Evolutionary conservation across 2,329 filamentous ascomycete genomes (phyloP).

Genomic region (Coniochaeta hoffmannii): DNA sequence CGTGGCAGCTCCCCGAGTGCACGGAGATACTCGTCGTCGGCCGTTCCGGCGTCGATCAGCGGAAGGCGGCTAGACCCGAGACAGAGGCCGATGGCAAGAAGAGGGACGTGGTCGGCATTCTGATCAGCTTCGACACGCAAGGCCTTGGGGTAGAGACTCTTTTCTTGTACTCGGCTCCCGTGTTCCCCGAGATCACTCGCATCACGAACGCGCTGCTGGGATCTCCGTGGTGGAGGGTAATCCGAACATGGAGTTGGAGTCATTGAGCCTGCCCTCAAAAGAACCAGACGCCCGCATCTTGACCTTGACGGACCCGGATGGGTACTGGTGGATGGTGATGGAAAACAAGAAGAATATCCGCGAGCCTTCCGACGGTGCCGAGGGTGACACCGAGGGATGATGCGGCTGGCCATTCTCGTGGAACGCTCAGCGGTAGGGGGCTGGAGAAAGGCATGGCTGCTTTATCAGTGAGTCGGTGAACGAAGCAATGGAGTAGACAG

Average conservation of each 20-base stretch:
- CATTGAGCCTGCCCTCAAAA: neutral
- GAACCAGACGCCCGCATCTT: neutral
- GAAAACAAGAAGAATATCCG: neutral
- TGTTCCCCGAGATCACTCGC: neutral
- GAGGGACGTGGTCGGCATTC: neutral
- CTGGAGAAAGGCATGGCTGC: too few relatives aligned
- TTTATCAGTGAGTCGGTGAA: too few relatives aligned
- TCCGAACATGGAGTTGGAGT: neutral
- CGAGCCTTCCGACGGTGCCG: too few relatives aligned
- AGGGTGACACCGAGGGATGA: too few relatives aligned
- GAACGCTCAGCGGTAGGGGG: too few relatives aligned
- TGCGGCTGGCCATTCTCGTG: too few relatives aligned
- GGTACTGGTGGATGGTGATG: neutral
- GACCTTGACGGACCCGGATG: neutral
- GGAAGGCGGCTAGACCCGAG: neutral
- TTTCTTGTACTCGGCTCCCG: neutral
- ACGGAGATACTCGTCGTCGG: neutral
- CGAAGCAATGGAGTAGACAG: too few relatives aligned
- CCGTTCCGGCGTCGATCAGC: neutral
- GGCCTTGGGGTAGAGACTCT: neutral
- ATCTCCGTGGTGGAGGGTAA: neutral
- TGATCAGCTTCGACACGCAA: neutral
- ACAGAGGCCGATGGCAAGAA: neutral
- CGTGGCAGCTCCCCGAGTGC: neutral
- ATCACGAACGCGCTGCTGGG: neutral